Conservation (phyloP, 306 rosid genomes). For the Prunus kanzakura region DNA sequence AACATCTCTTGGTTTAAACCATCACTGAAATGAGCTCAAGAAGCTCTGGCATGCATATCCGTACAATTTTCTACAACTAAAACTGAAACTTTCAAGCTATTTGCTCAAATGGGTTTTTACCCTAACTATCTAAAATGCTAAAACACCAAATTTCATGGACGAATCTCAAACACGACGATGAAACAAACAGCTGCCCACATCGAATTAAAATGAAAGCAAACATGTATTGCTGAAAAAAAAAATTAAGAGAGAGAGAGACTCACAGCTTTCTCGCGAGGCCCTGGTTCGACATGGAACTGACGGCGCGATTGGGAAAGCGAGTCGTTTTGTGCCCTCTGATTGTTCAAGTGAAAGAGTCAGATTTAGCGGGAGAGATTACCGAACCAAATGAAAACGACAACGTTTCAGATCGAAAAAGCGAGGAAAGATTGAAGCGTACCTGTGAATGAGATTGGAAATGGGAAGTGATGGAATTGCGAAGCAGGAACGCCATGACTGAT, state of each 20-base stretch:
- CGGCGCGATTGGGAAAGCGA: conserved; percentile 55
- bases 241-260: conserved; percentile 17
- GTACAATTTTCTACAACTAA: neutral
- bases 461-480: conserved; percentile 59
- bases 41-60: neutral
- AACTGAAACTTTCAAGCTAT: neutral
- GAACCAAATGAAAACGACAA: neutral
- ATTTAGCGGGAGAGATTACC: neutral
- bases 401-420: neutral
- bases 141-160: neutral
- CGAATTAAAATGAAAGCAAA: neutral
- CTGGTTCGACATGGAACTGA: conserved; percentile 67
- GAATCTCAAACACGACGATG: neutral
- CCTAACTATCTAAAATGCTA: neutral
- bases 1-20: neutral
- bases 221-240: neutral
- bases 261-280: conserved; percentile 88
- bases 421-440: conserved; percentile 26
- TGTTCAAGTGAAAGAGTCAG: conserved; percentile 2
- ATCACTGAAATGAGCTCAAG: neutral
- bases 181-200: neutral
- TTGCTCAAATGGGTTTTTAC: neutral
- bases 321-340: conserved; percentile 42
- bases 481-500: conserved; percentile 63
- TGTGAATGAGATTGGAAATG: conserved; percentile 58